Evolutionary conservation across 1,139 yeast species (phyloP).

Genomic region (Debaryomycetaceae sp.): DNA sequence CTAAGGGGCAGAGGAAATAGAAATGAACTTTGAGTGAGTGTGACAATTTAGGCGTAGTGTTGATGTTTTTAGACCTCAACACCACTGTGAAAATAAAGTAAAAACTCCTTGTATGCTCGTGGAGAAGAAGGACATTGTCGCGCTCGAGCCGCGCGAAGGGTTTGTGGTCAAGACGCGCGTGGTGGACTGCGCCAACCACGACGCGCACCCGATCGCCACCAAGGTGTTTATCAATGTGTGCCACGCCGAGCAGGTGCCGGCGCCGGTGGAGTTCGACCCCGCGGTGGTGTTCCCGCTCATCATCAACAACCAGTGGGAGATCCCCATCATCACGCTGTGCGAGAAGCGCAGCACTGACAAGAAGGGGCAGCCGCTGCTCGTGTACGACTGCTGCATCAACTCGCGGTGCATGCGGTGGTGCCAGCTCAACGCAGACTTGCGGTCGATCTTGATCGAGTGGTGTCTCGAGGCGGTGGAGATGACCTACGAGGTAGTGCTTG

Average conservation of each 20-base stretch:
- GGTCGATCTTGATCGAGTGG: slow-evolving; percentile 53
- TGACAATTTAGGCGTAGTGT: not conserved
- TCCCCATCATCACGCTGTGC: slow-evolving; percentile 68
- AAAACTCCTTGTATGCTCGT: slow-evolving; percentile 11
- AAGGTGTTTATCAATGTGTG: slow-evolving; percentile 82
- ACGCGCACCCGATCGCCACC: slow-evolving; percentile 30
- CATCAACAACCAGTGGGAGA: slow-evolving; percentile 75
- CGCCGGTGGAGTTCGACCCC: slow-evolving; percentile 48
- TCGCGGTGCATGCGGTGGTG: slow-evolving; percentile 60
- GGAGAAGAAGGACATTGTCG: slow-evolving; percentile 17
- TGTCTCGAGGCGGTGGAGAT: slow-evolving; percentile 67
- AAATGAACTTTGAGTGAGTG: slow-evolving; percentile 1
- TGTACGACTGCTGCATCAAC: slow-evolving; percentile 75
- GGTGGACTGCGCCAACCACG: slow-evolving; percentile 25
- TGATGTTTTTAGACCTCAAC: not conserved
- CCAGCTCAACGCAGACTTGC: slow-evolving; percentile 46
- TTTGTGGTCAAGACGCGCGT: slow-evolving; percentile 64
- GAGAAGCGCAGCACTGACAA: slow-evolving; percentile 59
- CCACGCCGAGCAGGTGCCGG: slow-evolving; percentile 61
- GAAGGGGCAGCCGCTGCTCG: slow-evolving; percentile 59
- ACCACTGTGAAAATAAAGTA: not conserved
- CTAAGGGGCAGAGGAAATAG: not conserved
- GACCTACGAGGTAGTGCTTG: slow-evolving; percentile 33
- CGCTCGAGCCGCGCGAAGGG: slow-evolving; percentile 47
- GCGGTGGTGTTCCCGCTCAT: slow-evolving; percentile 58